Percentiles rank a stretch among this genome's conserved stretches.
phyloP scores from a whole-genome alignment of 148 eudicot species.

The Nepenthes mirabilis region DNA sequence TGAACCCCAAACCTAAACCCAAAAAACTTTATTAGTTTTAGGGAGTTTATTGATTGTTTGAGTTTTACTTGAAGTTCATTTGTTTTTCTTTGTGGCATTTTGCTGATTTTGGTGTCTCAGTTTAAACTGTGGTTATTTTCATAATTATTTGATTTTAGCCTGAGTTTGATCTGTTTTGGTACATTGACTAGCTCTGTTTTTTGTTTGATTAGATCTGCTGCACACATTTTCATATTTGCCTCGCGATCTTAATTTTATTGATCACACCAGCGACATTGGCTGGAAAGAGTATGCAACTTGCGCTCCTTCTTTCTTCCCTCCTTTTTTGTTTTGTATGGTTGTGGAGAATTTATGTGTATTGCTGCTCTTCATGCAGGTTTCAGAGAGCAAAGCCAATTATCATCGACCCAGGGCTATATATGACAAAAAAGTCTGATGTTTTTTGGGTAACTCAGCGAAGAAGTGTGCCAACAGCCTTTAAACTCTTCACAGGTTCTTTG shows the following conservation, averaged over 20 bases:
- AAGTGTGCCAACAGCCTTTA: constrained; percentile 89
- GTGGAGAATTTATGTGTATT: background rate
- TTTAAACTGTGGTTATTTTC: too few relatives aligned
- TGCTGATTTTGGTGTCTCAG: too few relatives aligned
- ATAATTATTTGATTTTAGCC: background rate
- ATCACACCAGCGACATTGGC: constrained; percentile 85
- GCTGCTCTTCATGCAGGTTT: constrained; percentile 28
- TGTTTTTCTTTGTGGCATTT: too few relatives aligned
- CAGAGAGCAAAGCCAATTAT: constrained; percentile 80
- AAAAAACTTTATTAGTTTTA: too few relatives aligned
- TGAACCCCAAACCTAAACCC: too few relatives aligned
- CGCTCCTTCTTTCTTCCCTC: background rate
- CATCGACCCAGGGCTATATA: constrained; percentile 84
- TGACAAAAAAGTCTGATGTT: constrained; percentile 62
- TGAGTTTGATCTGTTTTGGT: background rate
- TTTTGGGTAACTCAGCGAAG: constrained; percentile 81
- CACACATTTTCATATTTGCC: constrained; percentile 71
- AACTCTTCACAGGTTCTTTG: constrained; percentile 77
- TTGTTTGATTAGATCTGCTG: constrained; percentile 60
- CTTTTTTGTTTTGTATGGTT: background rate
- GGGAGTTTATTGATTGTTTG: too few relatives aligned
- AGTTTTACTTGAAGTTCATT: too few relatives aligned
- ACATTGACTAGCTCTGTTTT: constrained; percentile 2
- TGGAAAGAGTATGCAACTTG: constrained; percentile 78
- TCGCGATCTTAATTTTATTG: constrained; percentile 80